Percentiles rank a stretch among this genome's conserved stretches.
phyloP scores from a whole-genome alignment of 2,329 filamentous ascomycete species.

The Alternaria incomplexa region DNA sequence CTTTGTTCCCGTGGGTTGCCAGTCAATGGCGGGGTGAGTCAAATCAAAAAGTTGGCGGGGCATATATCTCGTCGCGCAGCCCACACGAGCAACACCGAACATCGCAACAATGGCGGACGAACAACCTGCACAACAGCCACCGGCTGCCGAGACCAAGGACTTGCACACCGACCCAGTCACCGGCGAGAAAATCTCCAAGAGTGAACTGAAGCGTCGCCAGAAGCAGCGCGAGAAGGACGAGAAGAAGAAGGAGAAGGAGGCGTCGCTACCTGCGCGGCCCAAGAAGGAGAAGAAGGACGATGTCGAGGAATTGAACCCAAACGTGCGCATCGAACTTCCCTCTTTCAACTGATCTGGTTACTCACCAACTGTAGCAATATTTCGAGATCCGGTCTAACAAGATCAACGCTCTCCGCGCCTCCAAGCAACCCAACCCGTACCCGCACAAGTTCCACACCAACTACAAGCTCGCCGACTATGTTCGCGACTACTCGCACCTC shows the following conservation, averaged over 20 bases:
- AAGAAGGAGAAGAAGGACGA: constrained; percentile 66
- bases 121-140: constrained; percentile 32
- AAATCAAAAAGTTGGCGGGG: constrained; percentile 28
- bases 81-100: constrained; percentile 24
- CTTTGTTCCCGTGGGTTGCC: constrained; percentile 10
- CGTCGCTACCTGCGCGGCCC: constrained; percentile 66
- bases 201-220: constrained; percentile 84
- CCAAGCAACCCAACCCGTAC: constrained; percentile 77
- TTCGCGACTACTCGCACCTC: constrained; percentile 77
- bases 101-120: constrained; percentile 42
- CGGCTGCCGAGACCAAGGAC: constrained; percentile 57
- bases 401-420: constrained; percentile 76
- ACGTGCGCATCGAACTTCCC: constrained; percentile 55
- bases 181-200: constrained; percentile 74
- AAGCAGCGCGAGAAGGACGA: constrained; percentile 93
- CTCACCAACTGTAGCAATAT: constrained; percentile 69
- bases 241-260: constrained; percentile 84
- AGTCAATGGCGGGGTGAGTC: constrained; percentile 27
- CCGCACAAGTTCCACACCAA: constrained; percentile 92
- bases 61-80: constrained; percentile 21
- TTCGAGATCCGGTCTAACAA: constrained; percentile 91
- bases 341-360: constrained; percentile 28
- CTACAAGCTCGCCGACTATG: constrained; percentile 81
- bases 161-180: constrained; percentile 91
- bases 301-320: constrained; percentile 75